Evolutionary conservation across 1,284 basidiomycete species (phyloP).

Genomic region (Marasmius sp.): DNA sequence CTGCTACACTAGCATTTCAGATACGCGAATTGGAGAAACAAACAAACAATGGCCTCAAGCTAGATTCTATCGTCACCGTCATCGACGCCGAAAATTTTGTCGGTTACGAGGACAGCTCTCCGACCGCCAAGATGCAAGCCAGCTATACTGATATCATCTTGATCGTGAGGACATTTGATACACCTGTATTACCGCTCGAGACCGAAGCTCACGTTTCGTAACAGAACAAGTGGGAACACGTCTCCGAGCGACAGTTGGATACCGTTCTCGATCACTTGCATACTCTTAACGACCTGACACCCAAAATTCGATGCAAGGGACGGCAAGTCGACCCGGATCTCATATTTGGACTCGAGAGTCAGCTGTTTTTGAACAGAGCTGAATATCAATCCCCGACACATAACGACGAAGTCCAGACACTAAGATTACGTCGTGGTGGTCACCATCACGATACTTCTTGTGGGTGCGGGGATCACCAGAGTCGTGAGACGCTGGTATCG

Average conservation of each 20-base stretch:
- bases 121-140: conserved; percentile 90
- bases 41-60: conserved; percentile 71
- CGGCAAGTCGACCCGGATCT: conserved; percentile 68
- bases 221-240: conserved; percentile 86
- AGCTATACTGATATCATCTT: conserved; percentile 88
- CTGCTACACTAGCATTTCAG: conserved; percentile 89
- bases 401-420: conserved; percentile 83
- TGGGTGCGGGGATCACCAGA: not conserved
- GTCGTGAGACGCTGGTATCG: not conserved
- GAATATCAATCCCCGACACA: conserved; percentile 37
- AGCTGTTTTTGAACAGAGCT: conserved; percentile 55
- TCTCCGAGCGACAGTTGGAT: conserved; percentile 76
- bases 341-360: conserved; percentile 83
- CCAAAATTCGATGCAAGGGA: conserved; percentile 73
- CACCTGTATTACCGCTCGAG: conserved; percentile 5
- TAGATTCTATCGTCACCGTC: conserved; percentile 89
- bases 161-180: conserved; percentile 52
- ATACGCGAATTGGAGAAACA: conserved; percentile 84
- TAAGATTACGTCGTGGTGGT: conserved; percentile 55
- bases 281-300: conserved; percentile 86
- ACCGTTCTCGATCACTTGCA: conserved; percentile 83
- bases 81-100: conserved; percentile 87
- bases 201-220: not conserved
- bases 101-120: conserved; percentile 88
- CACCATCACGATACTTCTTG: conserved; percentile 4